Conservation (phyloP, 345 rosid genomes). For the Noccaea caerulescens region DNA sequence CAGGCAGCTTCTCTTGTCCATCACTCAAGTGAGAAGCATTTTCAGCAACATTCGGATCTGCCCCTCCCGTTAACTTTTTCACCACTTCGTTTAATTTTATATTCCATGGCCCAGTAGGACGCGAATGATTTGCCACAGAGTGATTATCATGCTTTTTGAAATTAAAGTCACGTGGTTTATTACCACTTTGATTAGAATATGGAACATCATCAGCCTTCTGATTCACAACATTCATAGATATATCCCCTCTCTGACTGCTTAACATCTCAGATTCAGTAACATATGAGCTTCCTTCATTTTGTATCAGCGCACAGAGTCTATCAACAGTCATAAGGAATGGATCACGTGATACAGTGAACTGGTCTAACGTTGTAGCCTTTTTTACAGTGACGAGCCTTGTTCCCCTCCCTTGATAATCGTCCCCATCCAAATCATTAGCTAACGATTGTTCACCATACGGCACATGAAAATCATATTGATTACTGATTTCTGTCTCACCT, state of each 20-base stretch:
- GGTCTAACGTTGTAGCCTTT: conserved; percentile 38
- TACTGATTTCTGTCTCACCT: conserved; percentile 45
- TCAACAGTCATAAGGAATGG: conserved; percentile 66
- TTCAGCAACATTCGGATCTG: conserved; percentile 60
- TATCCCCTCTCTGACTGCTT: conserved; percentile 41
- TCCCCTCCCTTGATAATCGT: conserved; percentile 40
- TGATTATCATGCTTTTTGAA: conserved; percentile 47
- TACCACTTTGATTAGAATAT: conserved; percentile 46
- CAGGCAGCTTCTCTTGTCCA: conserved; percentile 56
- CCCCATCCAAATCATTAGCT: conserved; percentile 41
- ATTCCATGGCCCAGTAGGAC: conserved; percentile 48
- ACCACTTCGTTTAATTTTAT: conserved; percentile 45
- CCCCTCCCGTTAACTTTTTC: conserved; percentile 52
- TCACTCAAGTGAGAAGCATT: conserved; percentile 65
- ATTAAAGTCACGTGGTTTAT: conserved; percentile 42
- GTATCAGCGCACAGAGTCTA: conserved; percentile 53
- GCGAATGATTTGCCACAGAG: conserved; percentile 46
- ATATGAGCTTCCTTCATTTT: conserved; percentile 44
- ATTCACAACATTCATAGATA: conserved; percentile 40
- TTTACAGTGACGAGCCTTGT: conserved; percentile 24
- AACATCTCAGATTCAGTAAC: conserved; percentile 38
- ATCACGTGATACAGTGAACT: conserved; percentile 54
- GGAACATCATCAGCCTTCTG: conserved; percentile 37
- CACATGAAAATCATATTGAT: conserved; percentile 26
- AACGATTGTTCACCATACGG: conserved; percentile 34